Evolutionary conservation across 1,284 basidiomycete genomes (phyloP).

Genomic region (Fistulinella cinereoalba): DNA sequence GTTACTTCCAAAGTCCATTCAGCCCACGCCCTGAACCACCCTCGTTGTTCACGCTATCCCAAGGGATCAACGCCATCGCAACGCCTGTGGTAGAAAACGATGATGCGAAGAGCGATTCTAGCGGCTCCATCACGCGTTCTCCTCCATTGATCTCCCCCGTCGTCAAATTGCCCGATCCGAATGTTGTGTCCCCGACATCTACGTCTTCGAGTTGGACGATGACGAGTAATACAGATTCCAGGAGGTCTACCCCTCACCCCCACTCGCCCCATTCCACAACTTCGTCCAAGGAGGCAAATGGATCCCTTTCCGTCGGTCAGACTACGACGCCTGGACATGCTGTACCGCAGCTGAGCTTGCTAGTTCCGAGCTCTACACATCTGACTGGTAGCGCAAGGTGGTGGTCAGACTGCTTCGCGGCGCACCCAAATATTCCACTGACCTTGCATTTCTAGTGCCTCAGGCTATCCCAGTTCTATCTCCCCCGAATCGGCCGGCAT

Average conservation of each 20-base stretch:
- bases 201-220: slow-evolving; percentile 34
- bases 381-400: slow-evolving; percentile 18
- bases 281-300: slow-evolving; percentile 11
- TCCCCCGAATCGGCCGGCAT: slow-evolving; percentile 36
- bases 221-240: slow-evolving; percentile 27
- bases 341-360: slow-evolving; percentile 30
- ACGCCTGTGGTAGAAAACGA: slow-evolving; percentile 10
- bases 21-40: slow-evolving; percentile 31
- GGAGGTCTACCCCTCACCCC: slow-evolving; percentile 9
- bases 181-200: slow-evolving; percentile 20
- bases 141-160: slow-evolving; percentile 31
- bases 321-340: slow-evolving; percentile 9
- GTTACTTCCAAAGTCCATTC: slow-evolving; percentile 25
- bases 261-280: slow-evolving; percentile 8
- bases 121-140: slow-evolving; percentile 26
- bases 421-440: not conserved
- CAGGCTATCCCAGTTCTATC: slow-evolving; percentile 30
- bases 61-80: slow-evolving; percentile 7
- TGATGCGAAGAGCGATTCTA: slow-evolving; percentile 19
- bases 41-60: slow-evolving; percentile 20
- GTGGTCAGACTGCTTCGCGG: not conserved
- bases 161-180: slow-evolving; percentile 31
- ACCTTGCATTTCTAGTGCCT: slow-evolving; percentile 23
- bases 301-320: slow-evolving; percentile 6
- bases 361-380: slow-evolving; percentile 24